These are phyloP conservation scores for Diaporthe vaccinii DNA, from an alignment of 2,329 filamentous ascomycete species.

Conservation along the genomic window DNA sequence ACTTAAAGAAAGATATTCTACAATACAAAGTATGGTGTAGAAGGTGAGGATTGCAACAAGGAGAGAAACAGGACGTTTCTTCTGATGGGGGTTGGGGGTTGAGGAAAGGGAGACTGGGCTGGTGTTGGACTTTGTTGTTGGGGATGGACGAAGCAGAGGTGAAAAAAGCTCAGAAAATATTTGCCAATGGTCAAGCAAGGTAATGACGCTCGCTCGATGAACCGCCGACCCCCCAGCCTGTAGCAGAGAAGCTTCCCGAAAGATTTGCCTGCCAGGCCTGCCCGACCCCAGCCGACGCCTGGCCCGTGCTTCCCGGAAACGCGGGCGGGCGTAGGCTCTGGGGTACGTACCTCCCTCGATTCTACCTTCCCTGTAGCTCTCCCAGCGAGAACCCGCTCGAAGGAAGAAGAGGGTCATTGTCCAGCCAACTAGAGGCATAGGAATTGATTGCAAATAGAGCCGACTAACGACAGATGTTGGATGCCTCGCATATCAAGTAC, in stretches of 20 bases:
- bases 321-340: background rate
- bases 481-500: background rate
- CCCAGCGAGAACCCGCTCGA: background rate
- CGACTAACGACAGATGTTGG: background rate
- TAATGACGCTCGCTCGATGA: slow-evolving; percentile 35
- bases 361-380: background rate
- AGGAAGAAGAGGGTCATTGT: background rate
- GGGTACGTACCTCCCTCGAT: slow-evolving; percentile 1
- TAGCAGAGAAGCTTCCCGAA: slow-evolving; percentile 38
- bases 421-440: slow-evolving; percentile 13
- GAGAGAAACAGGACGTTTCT: slow-evolving; percentile 48
- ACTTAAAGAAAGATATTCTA: slow-evolving; percentile 51
- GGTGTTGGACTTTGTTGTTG: slow-evolving; percentile 41
- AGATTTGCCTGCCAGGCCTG: slow-evolving; percentile 37
- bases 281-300: slow-evolving; percentile 26
- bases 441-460: slow-evolving; percentile 4
- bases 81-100: slow-evolving; percentile 23
- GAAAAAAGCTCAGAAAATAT: slow-evolving; percentile 41
- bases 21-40: slow-evolving; percentile 50
- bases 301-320: slow-evolving; percentile 24
- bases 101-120: slow-evolving; percentile 43
- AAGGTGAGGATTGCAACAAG: slow-evolving; percentile 51
- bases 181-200: slow-evolving; percentile 37
- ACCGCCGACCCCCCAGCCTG: slow-evolving; percentile 21
- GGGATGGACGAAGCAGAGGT: slow-evolving; percentile 27